A percentile compares a stretch with the other conserved stretches of the same genome.
phyloP scores from a whole-genome alignment of 2,329 filamentous ascomycete species.

The Purpureocillium lavendulum region DNA sequence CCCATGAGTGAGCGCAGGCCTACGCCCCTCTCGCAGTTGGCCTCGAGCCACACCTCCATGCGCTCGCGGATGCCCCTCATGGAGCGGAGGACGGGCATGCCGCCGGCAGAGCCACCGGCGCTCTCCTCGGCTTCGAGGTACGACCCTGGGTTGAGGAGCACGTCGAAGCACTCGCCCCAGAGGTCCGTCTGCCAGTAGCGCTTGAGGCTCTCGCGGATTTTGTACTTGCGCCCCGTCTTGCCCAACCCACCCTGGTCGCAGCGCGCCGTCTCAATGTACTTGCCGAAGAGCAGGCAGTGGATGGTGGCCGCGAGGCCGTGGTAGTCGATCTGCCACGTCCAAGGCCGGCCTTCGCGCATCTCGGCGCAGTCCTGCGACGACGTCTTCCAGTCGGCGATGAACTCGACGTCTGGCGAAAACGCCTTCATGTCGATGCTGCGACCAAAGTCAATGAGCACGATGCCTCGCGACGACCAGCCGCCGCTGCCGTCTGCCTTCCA shows the following conservation, averaged over 20 bases:
- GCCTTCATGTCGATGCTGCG: conserved; percentile 87
- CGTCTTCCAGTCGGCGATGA: conserved; percentile 94
- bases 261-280: conserved; percentile 78
- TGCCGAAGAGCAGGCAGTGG: conserved; percentile 84
- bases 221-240: conserved; percentile 61
- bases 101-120: no score
- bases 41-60: conserved; percentile 80
- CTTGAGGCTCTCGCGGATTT: conserved; percentile 76
- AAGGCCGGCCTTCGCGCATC: conserved; percentile 87
- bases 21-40: conserved; percentile 73
- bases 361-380: conserved; percentile 83
- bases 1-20: conserved; percentile 62
- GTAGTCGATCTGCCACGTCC: conserved; percentile 98
- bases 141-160: conserved; percentile 74
- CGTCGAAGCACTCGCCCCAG: conserved; percentile 74
- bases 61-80: conserved; percentile 61
- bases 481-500: conserved; percentile 67
- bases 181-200: conserved; percentile 95
- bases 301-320: conserved; percentile 84
- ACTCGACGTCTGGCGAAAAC: conserved; percentile 65
- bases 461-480: conserved; percentile 73
- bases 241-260: conserved; percentile 46
- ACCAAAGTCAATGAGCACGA: conserved; percentile 90
- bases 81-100: conserved; percentile 64
- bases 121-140: conserved; percentile 60